Evolutionary conservation across 495 filamentous ascomycete species (phyloP), one percentile per base, ranked within the genome.

Genomic region (Annulohypoxylon bovei): DNA sequence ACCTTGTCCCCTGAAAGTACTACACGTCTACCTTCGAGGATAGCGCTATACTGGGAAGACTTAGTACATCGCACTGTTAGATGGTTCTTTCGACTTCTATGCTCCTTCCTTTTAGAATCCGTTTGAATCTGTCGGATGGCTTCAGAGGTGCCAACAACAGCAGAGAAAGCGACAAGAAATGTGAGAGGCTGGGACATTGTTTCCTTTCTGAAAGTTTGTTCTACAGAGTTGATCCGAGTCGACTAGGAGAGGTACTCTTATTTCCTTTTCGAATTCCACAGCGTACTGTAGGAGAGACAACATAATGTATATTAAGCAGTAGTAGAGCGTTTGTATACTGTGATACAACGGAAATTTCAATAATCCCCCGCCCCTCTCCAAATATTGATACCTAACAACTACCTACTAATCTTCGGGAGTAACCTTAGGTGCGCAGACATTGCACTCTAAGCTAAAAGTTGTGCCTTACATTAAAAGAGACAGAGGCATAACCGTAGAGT

Each of bases 121-220:
- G 76, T 76, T 58, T 86, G 84, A 25, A 83, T 82, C 44, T 82
- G 80, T 33, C 80, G 74, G 22, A 86, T 82, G 1, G 81, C 84
- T 76, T 86, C 84, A 12, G 81, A 82, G 8, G 83, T 82, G 58
- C 81, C 84, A 32, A 85, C 80, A 40, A 85, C 84, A 12, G 83
- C 80, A 25, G 83, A 82, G 58, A 84, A 85, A 18, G 81, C 84
- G 50, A 84, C 80, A 25, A 86, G 82, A 39, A 84, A 80, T 0
- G 81, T 80, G 25, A 86, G 59, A 22, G 71, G 53, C 11, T 70
- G 69, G 35, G 65, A 68, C 73, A 77, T 76, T 14, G 22, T 59
- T 62, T 18, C 39, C 30, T 14, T 16, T 55, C 4, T 65, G 27
- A 27, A 32, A 46, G 30, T 3, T 2, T 20, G 55, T 69, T 49